Percentiles rank a stretch among this genome's conserved stretches.
Conservation (phyloP, 2,329 filamentous ascomycete species). For the Cladosporium sp. region DNA sequence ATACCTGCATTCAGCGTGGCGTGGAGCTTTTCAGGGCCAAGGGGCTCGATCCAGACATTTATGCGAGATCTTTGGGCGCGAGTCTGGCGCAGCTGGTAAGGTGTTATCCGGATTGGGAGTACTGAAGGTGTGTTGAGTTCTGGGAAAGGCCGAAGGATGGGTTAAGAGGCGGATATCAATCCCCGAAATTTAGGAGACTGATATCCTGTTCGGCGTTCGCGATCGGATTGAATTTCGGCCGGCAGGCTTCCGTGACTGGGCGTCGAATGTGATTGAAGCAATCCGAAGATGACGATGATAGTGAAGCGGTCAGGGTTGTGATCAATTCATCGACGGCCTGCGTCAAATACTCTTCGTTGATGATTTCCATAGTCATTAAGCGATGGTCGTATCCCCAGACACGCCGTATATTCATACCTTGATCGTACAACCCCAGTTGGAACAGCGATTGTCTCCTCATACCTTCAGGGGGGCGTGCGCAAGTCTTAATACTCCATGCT, state of each 20-base stretch:
- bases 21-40: not conserved
- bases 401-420: not conserved
- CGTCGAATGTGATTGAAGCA: no score
- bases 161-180: no score
- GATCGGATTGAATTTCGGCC: no score
- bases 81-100: not conserved
- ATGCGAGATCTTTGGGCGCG: not conserved
- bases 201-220: not conserved
- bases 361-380: no score
- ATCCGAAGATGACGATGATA: no score
- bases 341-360: no score
- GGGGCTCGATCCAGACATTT: not conserved
- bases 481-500: slow-evolving; percentile 30
- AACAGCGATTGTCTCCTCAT: no score
- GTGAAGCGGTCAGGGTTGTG: no score
- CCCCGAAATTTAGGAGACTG: not conserved
- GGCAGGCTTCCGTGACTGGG: no score
- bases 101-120: not conserved
- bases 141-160: not conserved
- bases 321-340: no score
- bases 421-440: not conserved
- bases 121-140: not conserved
- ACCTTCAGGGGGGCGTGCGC: not conserved
- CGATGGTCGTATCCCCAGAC: no score
- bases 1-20: not conserved